These are phyloP conservation scores for Brassica hybrid DNA, from an alignment of 441 rosid genomes.

Conservation along the genomic window DNA sequence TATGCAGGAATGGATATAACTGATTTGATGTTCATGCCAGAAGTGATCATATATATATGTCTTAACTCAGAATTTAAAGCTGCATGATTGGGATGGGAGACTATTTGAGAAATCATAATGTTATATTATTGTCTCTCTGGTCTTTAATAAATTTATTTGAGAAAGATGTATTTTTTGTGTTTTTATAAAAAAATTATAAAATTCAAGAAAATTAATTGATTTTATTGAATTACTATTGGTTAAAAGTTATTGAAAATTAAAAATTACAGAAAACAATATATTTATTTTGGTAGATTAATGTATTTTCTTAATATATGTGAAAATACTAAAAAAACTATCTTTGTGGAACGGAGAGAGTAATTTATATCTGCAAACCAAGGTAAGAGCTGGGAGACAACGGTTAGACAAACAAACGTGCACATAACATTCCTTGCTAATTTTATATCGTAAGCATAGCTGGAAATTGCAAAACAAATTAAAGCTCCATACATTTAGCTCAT, in stretches of 20 bases:
- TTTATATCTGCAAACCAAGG: conserved; percentile 16
- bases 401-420: conserved; percentile 38
- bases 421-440: background rate
- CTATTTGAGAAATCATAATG: conserved; percentile 7
- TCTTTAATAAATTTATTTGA: no score
- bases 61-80: conserved; percentile 13
- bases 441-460: no score
- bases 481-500: conserved; percentile 14
- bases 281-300: no score
- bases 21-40: conserved; percentile 11
- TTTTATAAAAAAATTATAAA: no score
- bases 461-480: conserved; percentile 11
- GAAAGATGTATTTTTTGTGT: no score
- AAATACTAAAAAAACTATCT: no score
- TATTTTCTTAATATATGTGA: no score
- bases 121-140: no score
- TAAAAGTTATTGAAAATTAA: no score
- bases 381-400: conserved; percentile 31
- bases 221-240: no score
- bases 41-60: background rate
- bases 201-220: no score
- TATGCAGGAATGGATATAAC: conserved; percentile 4
- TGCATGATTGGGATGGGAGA: conserved; percentile 5
- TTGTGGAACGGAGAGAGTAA: background rate
- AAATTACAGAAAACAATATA: no score